Evolutionary conservation across 169 alveolate genomes (phyloP), one percentile per base, ranked within the genome.

Genomic region (Nephromyces sp.): DNA sequence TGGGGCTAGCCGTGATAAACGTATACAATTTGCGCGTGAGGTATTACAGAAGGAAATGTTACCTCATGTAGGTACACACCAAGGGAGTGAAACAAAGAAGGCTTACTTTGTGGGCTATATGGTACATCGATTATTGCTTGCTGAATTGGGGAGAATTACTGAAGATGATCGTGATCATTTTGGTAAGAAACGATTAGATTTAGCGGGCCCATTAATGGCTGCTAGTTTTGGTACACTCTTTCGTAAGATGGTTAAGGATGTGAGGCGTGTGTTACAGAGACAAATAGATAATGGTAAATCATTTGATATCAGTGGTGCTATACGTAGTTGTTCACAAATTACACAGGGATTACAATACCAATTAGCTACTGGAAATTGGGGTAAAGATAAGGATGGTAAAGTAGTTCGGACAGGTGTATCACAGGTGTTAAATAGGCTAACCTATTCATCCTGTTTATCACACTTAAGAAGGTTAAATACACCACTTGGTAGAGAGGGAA

Each of bases 161-260:
- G 98, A 96, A 79, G 99, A 98, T 86, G 99, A 98, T 80, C 89
- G 99, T 65, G 99, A 98, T 82, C 99, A 98, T 83, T 98, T 97
- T 82, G 99, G 99, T 5, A 98, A 98, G 89, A 98, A 98, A 84
- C 90, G 99, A 79, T 80, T 97, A 32, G 99, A 97, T 85, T 87
- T 96, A 90, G 98, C 99, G 21, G 99, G 99, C 0, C 92, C 98
- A 0, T 87, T 97, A 64, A 91, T 97, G 85, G 97, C 98, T 27
- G 88, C 96, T n/a, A 86, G 96, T 33, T 97, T 97, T 88, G 96
- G 98, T 62, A 85, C 94, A 0, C 86, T 93, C 31, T 95, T 96
- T 83, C 84, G 99, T 73, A 91, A 91, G 71, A 73, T 93, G 89
- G 94, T 91, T 29, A 94, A 94, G 79, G 96, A 94, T 72, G 97